A percentile compares a stretch with the other conserved stretches of the same genome.
These are phyloP conservation scores for Aphanoascus verrucosus DNA, from an alignment of 2,329 filamentous ascomycete species.

Conservation along the genomic window DNA sequence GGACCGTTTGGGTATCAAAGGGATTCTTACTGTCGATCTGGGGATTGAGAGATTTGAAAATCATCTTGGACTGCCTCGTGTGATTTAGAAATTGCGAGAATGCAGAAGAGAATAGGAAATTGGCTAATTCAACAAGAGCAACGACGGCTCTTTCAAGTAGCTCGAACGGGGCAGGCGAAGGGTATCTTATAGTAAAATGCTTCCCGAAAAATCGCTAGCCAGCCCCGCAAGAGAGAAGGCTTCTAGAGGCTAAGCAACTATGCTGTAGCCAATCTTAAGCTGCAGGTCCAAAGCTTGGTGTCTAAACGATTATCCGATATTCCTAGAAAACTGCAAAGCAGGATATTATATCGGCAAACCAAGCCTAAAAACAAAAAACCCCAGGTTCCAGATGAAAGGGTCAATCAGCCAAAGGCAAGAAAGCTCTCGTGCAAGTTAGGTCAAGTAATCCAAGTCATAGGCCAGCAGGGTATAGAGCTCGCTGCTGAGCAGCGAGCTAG, in stretches of 20 bases:
- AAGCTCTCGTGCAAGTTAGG: too few species aligned
- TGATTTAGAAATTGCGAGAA: not conserved
- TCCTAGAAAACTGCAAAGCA: too few species aligned
- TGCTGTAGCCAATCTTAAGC: not conserved
- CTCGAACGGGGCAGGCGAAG: not conserved
- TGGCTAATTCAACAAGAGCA: not conserved
- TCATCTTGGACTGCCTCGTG: not conserved
- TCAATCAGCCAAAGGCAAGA: too few species aligned
- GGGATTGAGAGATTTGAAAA: constrained; percentile 11
- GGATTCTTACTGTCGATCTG: constrained; percentile 9
- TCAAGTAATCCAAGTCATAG: too few species aligned
- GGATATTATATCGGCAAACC: too few species aligned
- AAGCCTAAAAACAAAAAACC: too few species aligned
- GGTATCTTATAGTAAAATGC: not conserved
- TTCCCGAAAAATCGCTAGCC: not conserved
- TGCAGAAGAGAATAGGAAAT: not conserved
- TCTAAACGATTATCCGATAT: too few species aligned
- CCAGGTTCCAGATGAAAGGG: too few species aligned
- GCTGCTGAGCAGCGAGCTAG: too few species aligned
- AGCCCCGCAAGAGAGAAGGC: constrained; percentile 4
- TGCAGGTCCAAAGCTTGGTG: not conserved
- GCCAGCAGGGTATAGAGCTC: too few species aligned
- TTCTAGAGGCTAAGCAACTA: not conserved
- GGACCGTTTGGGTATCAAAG: too few species aligned
- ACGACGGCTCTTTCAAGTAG: not conserved